phyloP scores from a whole-genome alignment of 1,284 basidiomycete genomes.

The Heliocybe sulcata region DNA sequence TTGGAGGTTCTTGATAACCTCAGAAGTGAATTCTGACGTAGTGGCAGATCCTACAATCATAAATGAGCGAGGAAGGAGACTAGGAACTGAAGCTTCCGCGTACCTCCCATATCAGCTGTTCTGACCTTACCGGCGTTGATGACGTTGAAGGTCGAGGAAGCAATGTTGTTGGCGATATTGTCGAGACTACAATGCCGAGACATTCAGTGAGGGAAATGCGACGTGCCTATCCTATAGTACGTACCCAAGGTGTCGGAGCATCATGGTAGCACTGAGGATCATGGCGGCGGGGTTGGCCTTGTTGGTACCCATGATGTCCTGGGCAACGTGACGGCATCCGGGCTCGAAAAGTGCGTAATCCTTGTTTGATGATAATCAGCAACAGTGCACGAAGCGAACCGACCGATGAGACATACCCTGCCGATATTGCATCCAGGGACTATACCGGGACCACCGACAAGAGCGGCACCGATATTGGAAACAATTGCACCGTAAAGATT shows the following conservation, averaged over 20 bases:
- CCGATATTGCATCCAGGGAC: slow-evolving; percentile 99
- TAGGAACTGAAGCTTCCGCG: slow-evolving; percentile 22
- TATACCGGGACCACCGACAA: slow-evolving; percentile 96
- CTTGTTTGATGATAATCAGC: slow-evolving; percentile 25
- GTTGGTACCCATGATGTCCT: slow-evolving; percentile 97
- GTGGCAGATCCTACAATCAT: slow-evolving; percentile 64
- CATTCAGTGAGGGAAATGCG: slow-evolving; percentile 5
- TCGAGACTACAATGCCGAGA: slow-evolving; percentile 56
- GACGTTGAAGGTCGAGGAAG: slow-evolving; percentile 89
- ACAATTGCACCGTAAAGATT: slow-evolving; percentile 97
- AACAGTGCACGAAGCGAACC: not conserved
- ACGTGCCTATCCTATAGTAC: slow-evolving; percentile 14
- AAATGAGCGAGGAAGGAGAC: slow-evolving; percentile 8
- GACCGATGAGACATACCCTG: slow-evolving; percentile 45
- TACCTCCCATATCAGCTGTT: slow-evolving; percentile 95
- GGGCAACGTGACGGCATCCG: slow-evolving; percentile 97
- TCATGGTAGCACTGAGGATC: slow-evolving; percentile 97
- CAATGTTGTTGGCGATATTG: slow-evolving; percentile 92
- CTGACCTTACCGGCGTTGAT: slow-evolving; percentile 86
- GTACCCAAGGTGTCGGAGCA: slow-evolving; percentile 94
- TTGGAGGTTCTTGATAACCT: slow-evolving; percentile 70
- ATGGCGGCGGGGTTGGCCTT: slow-evolving; percentile 98
- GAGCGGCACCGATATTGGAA: slow-evolving; percentile 96
- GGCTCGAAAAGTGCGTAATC: slow-evolving; percentile 99
- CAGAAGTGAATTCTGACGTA: slow-evolving; percentile 89